phyloP scores from a whole-genome alignment of 352 stramenopile genomes.

The Globisporangium canariense region DNA sequence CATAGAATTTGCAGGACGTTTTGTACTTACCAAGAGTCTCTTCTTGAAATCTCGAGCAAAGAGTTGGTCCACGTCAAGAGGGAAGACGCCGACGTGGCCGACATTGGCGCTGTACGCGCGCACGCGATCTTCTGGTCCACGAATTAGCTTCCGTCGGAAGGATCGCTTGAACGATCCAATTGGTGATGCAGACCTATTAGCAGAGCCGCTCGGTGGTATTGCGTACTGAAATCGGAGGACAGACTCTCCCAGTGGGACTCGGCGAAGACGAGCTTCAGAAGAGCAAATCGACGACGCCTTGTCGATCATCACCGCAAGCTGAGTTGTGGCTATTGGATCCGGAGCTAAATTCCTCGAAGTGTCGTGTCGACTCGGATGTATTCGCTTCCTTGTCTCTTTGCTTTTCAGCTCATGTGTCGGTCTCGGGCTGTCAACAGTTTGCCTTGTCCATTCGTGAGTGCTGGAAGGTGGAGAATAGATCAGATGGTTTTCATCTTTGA shows the following conservation, averaged over 20 bases:
- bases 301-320: slow-evolving; percentile 20
- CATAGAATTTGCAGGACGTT: neutral
- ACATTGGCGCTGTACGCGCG: neutral
- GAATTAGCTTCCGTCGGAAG: slow-evolving; percentile 25
- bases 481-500: slow-evolving; percentile 3
- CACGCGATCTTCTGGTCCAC: neutral
- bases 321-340: neutral
- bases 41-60: slow-evolving; percentile 19
- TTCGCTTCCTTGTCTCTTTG: neutral
- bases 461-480: neutral
- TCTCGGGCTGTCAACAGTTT: neutral
- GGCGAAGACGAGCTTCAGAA: neutral
- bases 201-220: slow-evolving; percentile 4
- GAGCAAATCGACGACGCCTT: neutral
- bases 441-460: neutral
- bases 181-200: neutral
- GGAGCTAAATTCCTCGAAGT: neutral
- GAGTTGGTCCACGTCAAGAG: slow-evolving; percentile 22
- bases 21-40: slow-evolving; percentile 29
- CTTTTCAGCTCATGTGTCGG: neutral
- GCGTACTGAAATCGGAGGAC: slow-evolving; percentile 15
- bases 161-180: slow-evolving; percentile 23
- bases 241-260: neutral
- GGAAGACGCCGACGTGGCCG: slow-evolving; percentile 28
- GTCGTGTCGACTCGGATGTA: neutral